phyloP scores from a whole-genome alignment of 1,284 basidiomycete genomes.

The Marasmius sp. region DNA sequence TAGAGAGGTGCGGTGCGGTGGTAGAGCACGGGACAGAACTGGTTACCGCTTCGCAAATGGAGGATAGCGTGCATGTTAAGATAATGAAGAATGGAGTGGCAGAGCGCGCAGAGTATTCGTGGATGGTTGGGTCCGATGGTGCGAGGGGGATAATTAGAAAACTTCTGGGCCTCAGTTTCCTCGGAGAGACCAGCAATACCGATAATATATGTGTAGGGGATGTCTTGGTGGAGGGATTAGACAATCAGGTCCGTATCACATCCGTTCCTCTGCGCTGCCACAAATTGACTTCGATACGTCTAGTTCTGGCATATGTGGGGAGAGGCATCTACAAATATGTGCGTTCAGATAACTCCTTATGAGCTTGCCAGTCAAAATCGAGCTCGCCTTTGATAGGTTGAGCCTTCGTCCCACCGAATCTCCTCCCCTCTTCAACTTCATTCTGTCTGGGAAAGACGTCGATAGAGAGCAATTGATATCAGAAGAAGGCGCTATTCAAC shows the following conservation, averaged over 20 bases:
- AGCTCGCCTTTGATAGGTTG: slow-evolving; percentile 2
- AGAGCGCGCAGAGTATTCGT: slow-evolving; percentile 19
- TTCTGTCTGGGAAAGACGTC: slow-evolving; percentile 14
- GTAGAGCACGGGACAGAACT: slow-evolving; percentile 32
- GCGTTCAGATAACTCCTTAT: not conserved
- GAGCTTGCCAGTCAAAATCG: too few species aligned
- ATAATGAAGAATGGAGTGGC: slow-evolving; percentile 8
- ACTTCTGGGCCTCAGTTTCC: not conserved
- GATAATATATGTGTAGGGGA: not conserved
- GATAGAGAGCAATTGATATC: slow-evolving; percentile 7
- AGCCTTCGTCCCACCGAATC: slow-evolving; percentile 16
- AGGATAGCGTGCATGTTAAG: slow-evolving; percentile 19
- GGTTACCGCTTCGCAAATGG: slow-evolving; percentile 22
- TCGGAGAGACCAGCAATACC: slow-evolving; percentile 2
- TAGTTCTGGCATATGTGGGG: slow-evolving; percentile 4
- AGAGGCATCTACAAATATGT: not conserved
- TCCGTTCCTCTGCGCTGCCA: not conserved
- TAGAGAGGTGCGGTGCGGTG: slow-evolving; percentile 21
- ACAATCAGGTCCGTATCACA: slow-evolving; percentile 18
- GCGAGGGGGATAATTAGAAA: slow-evolving; percentile 18
- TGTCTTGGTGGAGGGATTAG: slow-evolving; percentile 20
- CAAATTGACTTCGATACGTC: not conserved
- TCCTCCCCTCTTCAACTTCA: slow-evolving; percentile 23
- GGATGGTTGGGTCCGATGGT: slow-evolving; percentile 37
- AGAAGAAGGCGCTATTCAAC: not conserved